Conservation (phyloP, 1,284 basidiomycete genomes). For the Sphagnurus paluster region DNA sequence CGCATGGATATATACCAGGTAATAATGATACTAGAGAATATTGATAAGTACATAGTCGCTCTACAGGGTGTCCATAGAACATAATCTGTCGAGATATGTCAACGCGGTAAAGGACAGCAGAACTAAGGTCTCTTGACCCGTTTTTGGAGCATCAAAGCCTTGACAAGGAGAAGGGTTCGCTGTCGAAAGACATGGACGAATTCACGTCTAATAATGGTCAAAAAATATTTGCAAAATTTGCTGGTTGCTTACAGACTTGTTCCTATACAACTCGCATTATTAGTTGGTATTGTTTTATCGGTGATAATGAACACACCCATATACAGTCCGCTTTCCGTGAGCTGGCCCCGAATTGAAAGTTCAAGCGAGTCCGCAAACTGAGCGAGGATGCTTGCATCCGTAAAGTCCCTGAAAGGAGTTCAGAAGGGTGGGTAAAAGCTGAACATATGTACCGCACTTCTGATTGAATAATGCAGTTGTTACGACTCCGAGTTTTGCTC, state of each 20-base stretch:
- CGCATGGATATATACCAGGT: constrained; percentile 52
- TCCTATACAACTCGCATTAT: constrained; percentile 43
- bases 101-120: background rate
- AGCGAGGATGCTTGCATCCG: constrained; percentile 78
- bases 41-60: constrained; percentile 95
- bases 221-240: background rate
- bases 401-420: constrained; percentile 65
- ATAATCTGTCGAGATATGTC: constrained; percentile 65
- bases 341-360: constrained; percentile 60
- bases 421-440: background rate
- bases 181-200: constrained; percentile 94
- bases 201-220: constrained; percentile 59
- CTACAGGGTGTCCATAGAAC: constrained; percentile 97
- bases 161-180: constrained; percentile 91
- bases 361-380: constrained; percentile 82
- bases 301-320: constrained; percentile 61
- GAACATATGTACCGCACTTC: constrained; percentile 37
- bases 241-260: constrained; percentile 68
- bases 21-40: constrained; percentile 90
- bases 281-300: constrained; percentile 4
- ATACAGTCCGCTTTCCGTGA: constrained; percentile 81
- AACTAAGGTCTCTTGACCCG: constrained; percentile 47
- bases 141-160: constrained; percentile 92
- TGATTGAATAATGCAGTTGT: constrained; percentile 90
- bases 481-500: constrained; percentile 95